Percentiles rank a stretch among this genome's conserved stretches.
These are phyloP conservation scores for Tuber brumale DNA, from an alignment of 495 filamentous ascomycete species.

Conservation along the genomic window DNA sequence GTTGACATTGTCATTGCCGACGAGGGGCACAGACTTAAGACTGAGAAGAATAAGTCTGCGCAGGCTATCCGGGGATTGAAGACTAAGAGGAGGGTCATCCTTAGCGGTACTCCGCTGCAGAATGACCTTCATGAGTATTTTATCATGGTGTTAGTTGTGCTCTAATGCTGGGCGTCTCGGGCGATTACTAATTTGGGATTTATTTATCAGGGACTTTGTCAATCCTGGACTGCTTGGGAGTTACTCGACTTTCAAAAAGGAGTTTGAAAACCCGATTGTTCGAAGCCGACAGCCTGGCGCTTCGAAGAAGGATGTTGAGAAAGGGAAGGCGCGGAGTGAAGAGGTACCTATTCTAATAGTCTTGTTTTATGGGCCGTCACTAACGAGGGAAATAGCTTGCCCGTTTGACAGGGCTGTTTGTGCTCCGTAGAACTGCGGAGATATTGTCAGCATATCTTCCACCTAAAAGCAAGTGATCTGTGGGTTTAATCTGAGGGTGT, in stretches of 20 bases:
- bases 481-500: background rate
- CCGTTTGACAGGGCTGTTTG: constrained; percentile 62
- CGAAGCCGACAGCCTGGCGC: constrained; percentile 67
- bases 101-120: constrained; percentile 73
- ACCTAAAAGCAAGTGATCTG: constrained; percentile 50
- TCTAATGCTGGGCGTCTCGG: background rate
- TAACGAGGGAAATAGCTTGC: constrained; percentile 45
- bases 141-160: constrained; percentile 52
- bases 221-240: constrained; percentile 68
- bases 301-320: constrained; percentile 59
- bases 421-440: constrained; percentile 70
- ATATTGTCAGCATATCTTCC: constrained; percentile 66
- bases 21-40: constrained; percentile 76
- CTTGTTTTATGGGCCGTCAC: background rate
- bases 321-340: constrained; percentile 61
- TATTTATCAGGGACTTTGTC: constrained; percentile 55
- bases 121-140: constrained; percentile 77
- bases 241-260: constrained; percentile 61
- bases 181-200: background rate
- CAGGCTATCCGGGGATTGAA: constrained; percentile 67
- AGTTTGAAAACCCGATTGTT: constrained; percentile 68
- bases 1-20: constrained; percentile 77
- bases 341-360: constrained; percentile 43
- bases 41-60: constrained; percentile 72
- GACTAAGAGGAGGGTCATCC: constrained; percentile 59